Evolutionary conservation across 2,329 filamentous ascomycete genomes (phyloP).

Genomic region (Beauveria australis): DNA sequence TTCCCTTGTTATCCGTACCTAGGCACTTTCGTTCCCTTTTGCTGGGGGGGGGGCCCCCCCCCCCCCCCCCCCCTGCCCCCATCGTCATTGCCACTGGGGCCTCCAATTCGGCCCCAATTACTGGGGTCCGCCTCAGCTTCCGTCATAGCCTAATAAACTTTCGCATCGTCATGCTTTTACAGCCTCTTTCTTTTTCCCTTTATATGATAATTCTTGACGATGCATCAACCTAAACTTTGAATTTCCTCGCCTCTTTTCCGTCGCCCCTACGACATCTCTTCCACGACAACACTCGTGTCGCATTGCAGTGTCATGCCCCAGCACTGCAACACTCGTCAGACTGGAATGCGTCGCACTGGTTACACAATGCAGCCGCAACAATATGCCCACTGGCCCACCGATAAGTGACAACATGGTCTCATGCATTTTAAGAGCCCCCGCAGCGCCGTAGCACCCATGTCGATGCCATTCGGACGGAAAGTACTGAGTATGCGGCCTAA

Average conservation of each 20-base stretch:
- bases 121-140: not conserved
- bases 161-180: not conserved
- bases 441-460: not conserved
- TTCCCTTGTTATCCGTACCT: no score
- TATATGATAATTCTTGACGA: not conserved
- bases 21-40: not conserved
- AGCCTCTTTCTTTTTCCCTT: not conserved
- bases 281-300: not conserved
- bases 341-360: slow-evolving; percentile 10
- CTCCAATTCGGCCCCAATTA: not conserved
- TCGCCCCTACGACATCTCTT: not conserved
- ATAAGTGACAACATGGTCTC: not conserved
- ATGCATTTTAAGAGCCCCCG: not conserved
- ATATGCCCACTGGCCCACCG: not conserved
- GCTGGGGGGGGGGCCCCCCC: no score
- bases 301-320: slow-evolving; percentile 6
- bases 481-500: not conserved
- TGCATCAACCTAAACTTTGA: not conserved
- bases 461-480: not conserved
- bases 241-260: not conserved
- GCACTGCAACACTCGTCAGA: slow-evolving; percentile 2
- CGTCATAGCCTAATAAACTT: not conserved
- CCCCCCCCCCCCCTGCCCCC: not conserved
- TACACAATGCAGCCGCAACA: not conserved
- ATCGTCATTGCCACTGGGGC: not conserved